Conservation (phyloP, 2,329 filamentous ascomycete genomes). For the Fusarium temperatum region DNA sequence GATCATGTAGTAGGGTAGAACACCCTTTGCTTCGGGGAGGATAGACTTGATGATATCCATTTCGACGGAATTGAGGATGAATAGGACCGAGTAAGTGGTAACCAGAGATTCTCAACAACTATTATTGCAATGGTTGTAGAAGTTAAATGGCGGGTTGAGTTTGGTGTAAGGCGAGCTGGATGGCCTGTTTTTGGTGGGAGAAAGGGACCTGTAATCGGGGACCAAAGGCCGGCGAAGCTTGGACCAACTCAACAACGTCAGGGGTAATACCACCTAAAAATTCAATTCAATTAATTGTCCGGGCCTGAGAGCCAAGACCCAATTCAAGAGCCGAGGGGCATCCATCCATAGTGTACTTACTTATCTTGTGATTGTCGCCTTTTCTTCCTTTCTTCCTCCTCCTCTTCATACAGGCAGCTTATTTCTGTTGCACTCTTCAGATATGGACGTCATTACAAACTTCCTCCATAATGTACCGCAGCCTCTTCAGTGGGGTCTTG, state of each 20-base stretch:
- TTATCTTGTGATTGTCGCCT: slow-evolving; percentile 12
- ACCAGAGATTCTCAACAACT: slow-evolving; percentile 16
- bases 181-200: slow-evolving; percentile 31
- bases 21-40: slow-evolving; percentile 61
- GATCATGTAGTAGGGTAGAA: slow-evolving; percentile 68
- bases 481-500: slow-evolving; percentile 55
- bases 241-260: slow-evolving; percentile 44
- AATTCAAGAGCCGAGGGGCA: slow-evolving; percentile 36
- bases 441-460: slow-evolving; percentile 44
- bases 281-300: slow-evolving; percentile 11
- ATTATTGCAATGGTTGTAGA: neutral
- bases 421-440: neutral
- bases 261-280: slow-evolving; percentile 31
- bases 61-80: neutral
- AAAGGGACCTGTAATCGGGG: slow-evolving; percentile 18
- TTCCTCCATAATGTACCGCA: slow-evolving; percentile 53
- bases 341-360: slow-evolving; percentile 3
- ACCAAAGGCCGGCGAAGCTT: slow-evolving; percentile 35
- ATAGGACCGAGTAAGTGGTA: too few relatives aligned
- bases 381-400: neutral
- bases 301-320: slow-evolving; percentile 10
- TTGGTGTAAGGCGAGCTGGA: neutral
- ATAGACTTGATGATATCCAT: slow-evolving; percentile 59
- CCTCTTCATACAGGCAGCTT: neutral
- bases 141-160: neutral